Evolutionary conservation across 2,329 filamentous ascomycete genomes (phyloP).

Genomic region (Aspergillus sp.): DNA sequence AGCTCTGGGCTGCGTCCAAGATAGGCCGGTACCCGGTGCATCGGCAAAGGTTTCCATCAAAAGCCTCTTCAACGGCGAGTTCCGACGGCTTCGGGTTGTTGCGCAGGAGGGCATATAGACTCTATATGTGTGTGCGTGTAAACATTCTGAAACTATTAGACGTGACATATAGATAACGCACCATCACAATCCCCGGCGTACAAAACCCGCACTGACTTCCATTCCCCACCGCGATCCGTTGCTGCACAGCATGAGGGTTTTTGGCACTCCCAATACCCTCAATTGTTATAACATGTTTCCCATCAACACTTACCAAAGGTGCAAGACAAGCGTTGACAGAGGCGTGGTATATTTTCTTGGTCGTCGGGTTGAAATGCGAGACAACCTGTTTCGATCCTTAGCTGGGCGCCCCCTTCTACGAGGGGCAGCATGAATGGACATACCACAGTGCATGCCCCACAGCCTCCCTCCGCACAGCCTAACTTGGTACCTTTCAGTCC

Average conservation of each 20-base stretch:
- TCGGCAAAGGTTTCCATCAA: slow-evolving; percentile 81
- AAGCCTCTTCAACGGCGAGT: slow-evolving; percentile 60
- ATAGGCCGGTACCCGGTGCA: slow-evolving; percentile 87
- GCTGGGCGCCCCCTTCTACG: slow-evolving; percentile 16
- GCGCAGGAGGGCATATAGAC: slow-evolving; percentile 37
- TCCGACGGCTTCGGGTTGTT: slow-evolving; percentile 68
- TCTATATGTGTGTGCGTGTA: slow-evolving; percentile 26
- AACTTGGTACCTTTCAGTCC: slow-evolving; percentile 85
- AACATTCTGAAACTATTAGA: no score
- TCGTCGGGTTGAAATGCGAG: slow-evolving; percentile 69
- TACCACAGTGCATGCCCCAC: slow-evolving; percentile 89
- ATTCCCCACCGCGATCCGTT: slow-evolving; percentile 79
- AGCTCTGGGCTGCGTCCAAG: slow-evolving; percentile 76
- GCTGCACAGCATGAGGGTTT: slow-evolving; percentile 72
- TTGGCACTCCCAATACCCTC: slow-evolving; percentile 80
- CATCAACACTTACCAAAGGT: slow-evolving; percentile 59
- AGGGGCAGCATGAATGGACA: slow-evolving; percentile 52
- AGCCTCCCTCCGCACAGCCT: slow-evolving; percentile 93
- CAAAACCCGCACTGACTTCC: slow-evolving; percentile 80
- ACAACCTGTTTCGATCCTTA: slow-evolving; percentile 51
- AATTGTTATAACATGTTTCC: slow-evolving; percentile 88
- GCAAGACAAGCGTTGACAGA: slow-evolving; percentile 94
- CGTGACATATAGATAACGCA: background rate
- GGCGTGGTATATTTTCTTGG: slow-evolving; percentile 88
- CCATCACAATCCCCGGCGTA: slow-evolving; percentile 83